Evolutionary conservation across 768 basidiomycete genomes (phyloP).

Genomic region (Clathrus columnatus): DNA sequence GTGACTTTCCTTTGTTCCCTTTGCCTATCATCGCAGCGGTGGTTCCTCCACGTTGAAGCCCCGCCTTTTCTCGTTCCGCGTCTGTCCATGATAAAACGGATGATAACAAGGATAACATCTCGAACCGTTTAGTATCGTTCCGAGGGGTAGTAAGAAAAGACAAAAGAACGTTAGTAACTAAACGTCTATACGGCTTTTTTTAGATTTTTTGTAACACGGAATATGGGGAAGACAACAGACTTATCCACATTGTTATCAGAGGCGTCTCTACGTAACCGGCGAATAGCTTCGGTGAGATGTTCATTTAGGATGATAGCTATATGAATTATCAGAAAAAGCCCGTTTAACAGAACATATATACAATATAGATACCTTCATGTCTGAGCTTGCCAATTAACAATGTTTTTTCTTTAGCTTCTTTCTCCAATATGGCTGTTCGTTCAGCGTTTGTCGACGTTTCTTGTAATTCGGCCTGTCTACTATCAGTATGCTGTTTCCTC

Average conservation of each 20-base stretch:
- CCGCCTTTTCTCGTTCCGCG: slow-evolving; percentile 83
- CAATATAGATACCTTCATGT: slow-evolving; percentile 68
- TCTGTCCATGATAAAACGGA: slow-evolving; percentile 93
- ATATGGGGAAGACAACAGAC: slow-evolving; percentile 15
- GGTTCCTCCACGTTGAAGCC: slow-evolving; percentile 49
- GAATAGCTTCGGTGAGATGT: slow-evolving; percentile 95
- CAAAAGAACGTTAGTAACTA: slow-evolving; percentile 90
- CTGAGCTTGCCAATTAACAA: slow-evolving; percentile 90
- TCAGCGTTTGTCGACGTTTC: slow-evolving; percentile 60
- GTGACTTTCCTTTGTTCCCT: slow-evolving; percentile 28
- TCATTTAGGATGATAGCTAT: slow-evolving; percentile 94
- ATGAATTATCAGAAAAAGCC: slow-evolving; percentile 7
- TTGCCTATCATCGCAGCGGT: slow-evolving; percentile 21
- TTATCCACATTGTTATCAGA: slow-evolving; percentile 82
- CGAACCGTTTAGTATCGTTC: slow-evolving; percentile 89
- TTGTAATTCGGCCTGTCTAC: slow-evolving; percentile 59
- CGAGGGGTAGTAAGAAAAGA: slow-evolving; percentile 86
- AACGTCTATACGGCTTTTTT: slow-evolving; percentile 35
- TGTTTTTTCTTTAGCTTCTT: slow-evolving; percentile 92
- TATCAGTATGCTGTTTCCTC: slow-evolving; percentile 3
- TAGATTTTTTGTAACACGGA: not conserved
- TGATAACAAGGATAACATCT: slow-evolving; percentile 85
- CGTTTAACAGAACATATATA: not conserved
- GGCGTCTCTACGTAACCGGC: slow-evolving; percentile 78
- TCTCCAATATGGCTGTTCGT: slow-evolving; percentile 66